These are phyloP conservation scores for Wallacemonas sp. DNA, from an alignment of 208 protist genomes.

Conservation along the genomic window DNA sequence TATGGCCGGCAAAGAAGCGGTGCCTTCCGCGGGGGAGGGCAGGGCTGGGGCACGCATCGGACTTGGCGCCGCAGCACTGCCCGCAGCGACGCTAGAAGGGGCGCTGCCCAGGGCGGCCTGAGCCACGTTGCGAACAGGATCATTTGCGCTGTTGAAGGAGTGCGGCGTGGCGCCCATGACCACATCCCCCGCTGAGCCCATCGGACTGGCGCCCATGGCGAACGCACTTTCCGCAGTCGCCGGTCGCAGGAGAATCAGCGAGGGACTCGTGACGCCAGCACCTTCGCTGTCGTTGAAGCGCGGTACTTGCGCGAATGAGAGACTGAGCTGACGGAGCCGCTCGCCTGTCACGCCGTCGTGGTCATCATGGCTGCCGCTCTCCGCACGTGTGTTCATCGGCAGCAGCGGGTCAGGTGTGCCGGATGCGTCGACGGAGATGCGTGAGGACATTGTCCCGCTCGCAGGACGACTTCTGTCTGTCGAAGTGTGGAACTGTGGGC, in stretches of 20 bases:
- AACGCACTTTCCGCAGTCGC: neutral
- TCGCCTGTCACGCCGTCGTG: neutral
- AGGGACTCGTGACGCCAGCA: conserved; percentile 8
- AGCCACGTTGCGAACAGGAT: neutral
- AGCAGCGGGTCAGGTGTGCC: no score
- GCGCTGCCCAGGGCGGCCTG: neutral
- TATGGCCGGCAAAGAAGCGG: no score
- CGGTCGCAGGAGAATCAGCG: neutral
- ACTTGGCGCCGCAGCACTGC: neutral
- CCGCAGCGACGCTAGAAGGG: neutral
- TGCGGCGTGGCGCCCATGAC: neutral
- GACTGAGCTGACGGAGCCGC: neutral
- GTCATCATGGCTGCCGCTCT: no score
- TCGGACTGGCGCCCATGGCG: neutral
- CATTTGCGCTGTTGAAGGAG: conserved; percentile 12
- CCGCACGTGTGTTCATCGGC: no score
- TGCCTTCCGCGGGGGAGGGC: neutral
- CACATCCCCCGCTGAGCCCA: neutral
- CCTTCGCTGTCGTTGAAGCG: conserved; percentile 10
- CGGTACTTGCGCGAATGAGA: conserved; percentile 8
- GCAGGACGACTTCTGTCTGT: neutral
- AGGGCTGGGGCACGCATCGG: neutral
- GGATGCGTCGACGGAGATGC: neutral
- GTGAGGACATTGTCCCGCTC: neutral
- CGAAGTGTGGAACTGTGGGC: neutral